These are phyloP conservation scores for Symmetrospora coprosmae DNA, from an alignment of 768 basidiomycete genomes.

Conservation along the genomic window DNA sequence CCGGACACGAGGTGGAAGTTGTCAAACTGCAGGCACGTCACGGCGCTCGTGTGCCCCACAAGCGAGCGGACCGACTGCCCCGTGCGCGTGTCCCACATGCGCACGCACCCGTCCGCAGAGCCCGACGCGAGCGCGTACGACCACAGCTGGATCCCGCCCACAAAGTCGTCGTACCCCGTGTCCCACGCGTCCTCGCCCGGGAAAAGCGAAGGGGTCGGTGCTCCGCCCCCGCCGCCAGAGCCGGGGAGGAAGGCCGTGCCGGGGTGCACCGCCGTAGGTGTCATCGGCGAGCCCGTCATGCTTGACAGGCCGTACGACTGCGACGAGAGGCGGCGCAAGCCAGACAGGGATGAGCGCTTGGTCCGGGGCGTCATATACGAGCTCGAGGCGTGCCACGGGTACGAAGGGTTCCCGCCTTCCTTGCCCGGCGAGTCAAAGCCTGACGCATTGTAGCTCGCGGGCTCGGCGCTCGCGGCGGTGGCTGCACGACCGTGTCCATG, in stretches of 20 bases:
- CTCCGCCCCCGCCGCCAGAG: too few relatives aligned
- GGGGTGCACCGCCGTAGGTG: neutral
- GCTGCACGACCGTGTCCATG: too few relatives aligned
- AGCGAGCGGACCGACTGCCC: constrained; percentile 90
- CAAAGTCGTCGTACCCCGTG: constrained; percentile 87
- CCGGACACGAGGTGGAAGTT: constrained; percentile 86
- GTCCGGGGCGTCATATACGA: constrained; percentile 15
- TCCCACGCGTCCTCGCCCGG: constrained; percentile 49
- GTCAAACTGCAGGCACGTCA: constrained; percentile 89
- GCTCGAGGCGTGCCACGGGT: constrained; percentile 6
- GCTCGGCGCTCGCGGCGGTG: too few relatives aligned
- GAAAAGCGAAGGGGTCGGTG: too few relatives aligned
- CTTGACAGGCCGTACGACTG: constrained; percentile 8
- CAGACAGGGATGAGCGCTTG: constrained; percentile 7
- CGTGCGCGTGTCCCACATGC: constrained; percentile 99
- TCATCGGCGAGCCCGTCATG: neutral
- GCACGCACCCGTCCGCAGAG: constrained; percentile 86
- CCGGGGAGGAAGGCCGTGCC: too few relatives aligned
- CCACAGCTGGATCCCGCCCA: constrained; percentile 97
- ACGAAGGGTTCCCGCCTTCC: too few relatives aligned
- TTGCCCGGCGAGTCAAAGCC: too few relatives aligned
- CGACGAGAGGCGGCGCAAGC: constrained; percentile 11
- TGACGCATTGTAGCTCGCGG: too few relatives aligned
- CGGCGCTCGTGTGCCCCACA: constrained; percentile 77
- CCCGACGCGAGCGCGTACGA: constrained; percentile 93